Evolutionary conservation across 140 eudicot genomes (phyloP), one percentile per base, ranked within the genome.

Genomic region (Anethum foeniculum): DNA sequence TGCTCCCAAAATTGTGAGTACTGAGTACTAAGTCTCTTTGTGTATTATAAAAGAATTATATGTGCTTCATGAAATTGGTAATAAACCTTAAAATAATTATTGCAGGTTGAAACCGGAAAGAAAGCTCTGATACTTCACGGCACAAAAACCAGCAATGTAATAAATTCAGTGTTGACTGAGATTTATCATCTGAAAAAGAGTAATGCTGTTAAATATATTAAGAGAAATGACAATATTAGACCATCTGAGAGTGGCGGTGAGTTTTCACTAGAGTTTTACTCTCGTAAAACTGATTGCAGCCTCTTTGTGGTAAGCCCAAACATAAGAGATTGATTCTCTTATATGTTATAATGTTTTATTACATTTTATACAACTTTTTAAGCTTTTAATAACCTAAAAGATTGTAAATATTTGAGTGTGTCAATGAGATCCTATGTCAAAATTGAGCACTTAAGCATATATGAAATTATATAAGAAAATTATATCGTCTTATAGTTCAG

Each of bases 241-340:
- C 99, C 99, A 4, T 95, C 93, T 80, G 99, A 95, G 85, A 85
- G 85, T 38, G 99, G 97, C 3, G 99, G 99, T 67, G 99, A 95
- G 84, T 79, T 96, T 30, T 88, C 92, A 8, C 82, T 95, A 71
- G 99, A 95, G 90, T 93, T 92, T 84, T 95, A 85, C 83, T 92
- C 99, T 0, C 91, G 85, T 32, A 95, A 95, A 85, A 92, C 92
- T 19, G 99, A 95, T 84, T 95, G 99, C 91, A 87, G 97, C 73
- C 82, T 95, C 19, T 86, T 95, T 88, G 92, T 95, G 92, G 99
- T 93, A 86, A 81, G 88, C 79, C 81, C 14, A 52, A 14, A 32
- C 41, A 23, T 49, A 9, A 58, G 60, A 12, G 12, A 4, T 18
- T 27, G 43, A 4, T 6, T 79, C 30, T 58, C 58, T 65, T 30